These are phyloP conservation scores for Dactylellina sp. DNA, from an alignment of 2,329 filamentous ascomycete species.

Conservation along the genomic window DNA sequence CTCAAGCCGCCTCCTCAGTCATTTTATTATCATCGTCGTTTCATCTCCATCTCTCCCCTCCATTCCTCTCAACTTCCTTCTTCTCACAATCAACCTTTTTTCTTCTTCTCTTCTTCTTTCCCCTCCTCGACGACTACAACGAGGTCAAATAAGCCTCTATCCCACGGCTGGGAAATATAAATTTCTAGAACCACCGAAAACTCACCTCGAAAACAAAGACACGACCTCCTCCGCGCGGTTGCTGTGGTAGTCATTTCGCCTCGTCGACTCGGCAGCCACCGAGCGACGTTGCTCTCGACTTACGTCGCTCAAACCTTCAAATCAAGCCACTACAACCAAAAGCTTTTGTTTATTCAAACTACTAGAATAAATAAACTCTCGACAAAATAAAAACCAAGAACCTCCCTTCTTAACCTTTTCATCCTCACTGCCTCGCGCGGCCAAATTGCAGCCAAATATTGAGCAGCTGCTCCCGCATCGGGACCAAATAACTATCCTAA, in stretches of 20 bases:
- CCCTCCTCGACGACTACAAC: not conserved
- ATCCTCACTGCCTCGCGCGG: too few relatives aligned
- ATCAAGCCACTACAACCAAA: not conserved
- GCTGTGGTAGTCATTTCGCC: not conserved
- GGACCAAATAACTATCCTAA: not conserved
- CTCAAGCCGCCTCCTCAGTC: not conserved
- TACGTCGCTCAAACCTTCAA: not conserved
- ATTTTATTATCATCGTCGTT: constrained; percentile 27
- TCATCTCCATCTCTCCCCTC: constrained; percentile 22
- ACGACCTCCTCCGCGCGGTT: not conserved
- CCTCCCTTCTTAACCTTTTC: too few relatives aligned
- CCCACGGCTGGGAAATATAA: not conserved
- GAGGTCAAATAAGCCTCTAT: too few relatives aligned
- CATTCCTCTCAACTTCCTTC: not conserved
- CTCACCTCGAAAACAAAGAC: not conserved
- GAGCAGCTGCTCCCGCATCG: not conserved
- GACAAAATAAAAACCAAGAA: not conserved
- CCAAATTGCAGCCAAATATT: too few relatives aligned
- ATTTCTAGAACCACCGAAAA: not conserved
- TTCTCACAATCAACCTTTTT: not conserved
- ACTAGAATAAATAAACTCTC: constrained; percentile 1
- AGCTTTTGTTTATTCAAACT: not conserved
- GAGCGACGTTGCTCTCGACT: constrained; percentile 4
- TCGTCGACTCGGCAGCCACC: not conserved
- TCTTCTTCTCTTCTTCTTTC: not conserved